Evolutionary conservation across 495 filamentous ascomycete species (phyloP), one percentile per base, ranked within the genome.

Genomic region (Hypoxylon cercidicola): DNA sequence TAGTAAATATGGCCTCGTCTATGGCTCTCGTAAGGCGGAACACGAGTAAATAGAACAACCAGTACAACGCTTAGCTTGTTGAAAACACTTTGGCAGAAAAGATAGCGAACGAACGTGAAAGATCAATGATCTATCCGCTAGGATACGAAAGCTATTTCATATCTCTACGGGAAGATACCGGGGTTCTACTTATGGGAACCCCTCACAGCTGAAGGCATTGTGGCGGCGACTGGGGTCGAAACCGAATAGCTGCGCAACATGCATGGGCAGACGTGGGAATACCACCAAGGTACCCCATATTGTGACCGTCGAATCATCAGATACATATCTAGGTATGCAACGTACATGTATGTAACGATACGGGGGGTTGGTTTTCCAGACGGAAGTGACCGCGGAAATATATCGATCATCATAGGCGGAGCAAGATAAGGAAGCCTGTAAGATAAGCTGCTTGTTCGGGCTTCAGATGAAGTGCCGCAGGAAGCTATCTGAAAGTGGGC

Each of bases 401-500:
- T 20, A 7, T 28, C 19, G 20, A 46, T 44, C 40, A 21, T 47
- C 35, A 53, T 58, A 37, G 46, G n/a, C 11, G 23, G 46, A 21
- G 18, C 8, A 39, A 48, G 54, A 54, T 54, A 56, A 41, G 35
- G 25, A 28, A 10, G 19, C 13, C 15, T 15, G 18, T 58, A 57
- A 57, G 61, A 40, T 58, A 53, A 15, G 25, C 25, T 28, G 25
- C 25, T 40, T 20, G n/a, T 53, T 43, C 57, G 52, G 39, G 40
- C 37, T 23, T 63, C 19, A 52, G 47, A 60, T 49, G 19, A 46
- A 55, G 23, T 15, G 21, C 40, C 53, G 49, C 25, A 34, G 19
- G 15, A 46, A 43, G 41, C 53, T 52, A 54, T 59, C 41, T 53
- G 61, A 30, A 53, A 41, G 28, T 40, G 52, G 35, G 47, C 12